phyloP scores from a whole-genome alignment of 306 rosid species.

The Adenanthera pavonina region DNA sequence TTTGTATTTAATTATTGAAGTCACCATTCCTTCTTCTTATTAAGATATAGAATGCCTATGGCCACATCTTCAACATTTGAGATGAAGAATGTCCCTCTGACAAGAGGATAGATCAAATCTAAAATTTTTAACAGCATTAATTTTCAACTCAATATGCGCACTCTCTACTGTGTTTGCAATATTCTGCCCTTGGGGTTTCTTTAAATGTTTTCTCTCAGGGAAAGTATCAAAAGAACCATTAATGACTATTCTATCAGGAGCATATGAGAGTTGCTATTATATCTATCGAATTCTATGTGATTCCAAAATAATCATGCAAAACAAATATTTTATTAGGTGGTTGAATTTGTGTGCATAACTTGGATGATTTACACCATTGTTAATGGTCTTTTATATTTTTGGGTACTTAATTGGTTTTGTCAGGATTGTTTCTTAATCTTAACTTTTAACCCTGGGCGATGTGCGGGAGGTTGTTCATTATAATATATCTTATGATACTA shows the following conservation, averaged over 20 bases:
- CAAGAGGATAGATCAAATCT: conserved; percentile 42
- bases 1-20: too few species aligned
- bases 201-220: not conserved
- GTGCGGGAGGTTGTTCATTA: too few species aligned
- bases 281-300: not conserved
- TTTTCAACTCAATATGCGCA: not conserved
- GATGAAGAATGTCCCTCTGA: conserved; percentile 8
- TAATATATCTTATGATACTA: too few species aligned
- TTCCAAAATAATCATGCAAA: not conserved
- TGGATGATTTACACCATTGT: not conserved
- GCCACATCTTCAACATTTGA: not conserved
- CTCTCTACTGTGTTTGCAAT: not conserved
- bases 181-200: not conserved
- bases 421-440: not conserved
- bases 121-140: conserved; percentile 21
- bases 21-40: not conserved
- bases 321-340: not conserved
- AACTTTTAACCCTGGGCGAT: too few species aligned
- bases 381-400: not conserved
- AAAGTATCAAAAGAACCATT: not conserved
- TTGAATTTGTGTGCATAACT: not conserved
- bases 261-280: not conserved
- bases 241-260: not conserved
- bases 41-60: not conserved
- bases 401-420: too few species aligned